Base-by-base conservation (phyloP, 2,329 filamentous ascomycete genomes). In the Lecanicillium sp. region DNA sequence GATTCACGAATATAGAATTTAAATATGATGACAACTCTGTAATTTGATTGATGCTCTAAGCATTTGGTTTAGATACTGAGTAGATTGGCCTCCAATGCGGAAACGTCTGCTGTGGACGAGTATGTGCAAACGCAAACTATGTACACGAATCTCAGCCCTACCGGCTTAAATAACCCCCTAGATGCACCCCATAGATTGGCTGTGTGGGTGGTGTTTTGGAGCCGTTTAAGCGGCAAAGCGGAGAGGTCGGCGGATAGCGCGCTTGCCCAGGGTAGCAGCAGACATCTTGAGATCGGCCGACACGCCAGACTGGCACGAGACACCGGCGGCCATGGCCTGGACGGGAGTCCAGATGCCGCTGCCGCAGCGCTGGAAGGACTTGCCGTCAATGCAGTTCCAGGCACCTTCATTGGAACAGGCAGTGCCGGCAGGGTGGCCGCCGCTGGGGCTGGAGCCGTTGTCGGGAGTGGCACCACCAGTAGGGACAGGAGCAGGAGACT, bases 351-450 rank as follows among this genome's bases (percentile, higher is more conserved):
- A 81, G 0, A 54, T 30, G 8, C 77, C 76, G 2, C 69, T 72
- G 7, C 69, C 77, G 50, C 77, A 81, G 40, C 74, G 75, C 60
- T 80, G 76, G 70, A 70, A 81, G 0, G 69, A 67, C 1, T 58
- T 64, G 12, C 75, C 74, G 0, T 59, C 64, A 6, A 79, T 63
- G 53, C 77, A 81, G 66, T 78, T 78, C 72, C 72, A 81, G 10
- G 60, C 58, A 1, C 77, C 77, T 38, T 78, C 74, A 1, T 54
- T 39, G 7, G 67, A 55, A 61, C 77, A 80, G 1, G 71, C 62
- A 15, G 69, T 60, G 30, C 75, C 75, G 5, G 61, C 63, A 2
- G 72, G 55, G 20, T 68, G 52, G 1, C 55, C 61, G n/a, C 59
- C 60, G 1, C 54, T 54, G 10, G 59, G 55, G 3, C 59, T 54